phyloP scores from a whole-genome alignment of 164 flowering plant species.

The Sextonia rubra region DNA sequence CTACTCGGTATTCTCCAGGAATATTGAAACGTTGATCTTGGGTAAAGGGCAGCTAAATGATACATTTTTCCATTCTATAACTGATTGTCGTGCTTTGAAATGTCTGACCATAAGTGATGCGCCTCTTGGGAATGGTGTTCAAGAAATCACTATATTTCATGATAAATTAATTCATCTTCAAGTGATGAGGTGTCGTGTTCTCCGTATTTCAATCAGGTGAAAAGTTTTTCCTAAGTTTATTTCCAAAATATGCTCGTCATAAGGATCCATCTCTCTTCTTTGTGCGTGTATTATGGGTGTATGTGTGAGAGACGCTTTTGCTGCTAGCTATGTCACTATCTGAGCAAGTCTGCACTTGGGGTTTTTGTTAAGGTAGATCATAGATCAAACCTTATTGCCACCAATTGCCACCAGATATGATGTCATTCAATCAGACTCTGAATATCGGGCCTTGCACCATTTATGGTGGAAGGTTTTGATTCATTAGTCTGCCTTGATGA shows the following conservation, averaged over 20 bases:
- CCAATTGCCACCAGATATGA: neutral
- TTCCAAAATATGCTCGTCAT: neutral
- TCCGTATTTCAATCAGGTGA: slow-evolving; percentile 79
- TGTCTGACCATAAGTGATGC: slow-evolving; percentile 59
- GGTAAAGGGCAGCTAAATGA: slow-evolving; percentile 77
- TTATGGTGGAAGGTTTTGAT: neutral
- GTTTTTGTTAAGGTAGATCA: neutral
- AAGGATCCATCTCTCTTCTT: neutral
- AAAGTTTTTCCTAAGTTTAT: neutral
- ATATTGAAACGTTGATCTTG: slow-evolving; percentile 60
- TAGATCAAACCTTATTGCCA: neutral
- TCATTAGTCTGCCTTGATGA: neutral
- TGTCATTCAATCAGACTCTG: neutral
- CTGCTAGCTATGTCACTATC: neutral
- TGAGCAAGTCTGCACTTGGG: neutral
- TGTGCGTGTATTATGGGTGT: neutral
- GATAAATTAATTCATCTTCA: slow-evolving; percentile 69
- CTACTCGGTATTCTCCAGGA: slow-evolving; percentile 37
- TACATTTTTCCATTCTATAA: slow-evolving; percentile 60
- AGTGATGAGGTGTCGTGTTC: slow-evolving; percentile 73
- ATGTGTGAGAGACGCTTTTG: neutral
- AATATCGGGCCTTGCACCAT: neutral
- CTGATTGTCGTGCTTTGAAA: slow-evolving; percentile 62
- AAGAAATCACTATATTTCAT: slow-evolving; percentile 72
- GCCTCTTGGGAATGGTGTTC: slow-evolving; percentile 73